Evolutionary conservation across 225 moss, liverwort and hornwort species (phyloP).

Genomic region (Sphagnum contortum): DNA sequence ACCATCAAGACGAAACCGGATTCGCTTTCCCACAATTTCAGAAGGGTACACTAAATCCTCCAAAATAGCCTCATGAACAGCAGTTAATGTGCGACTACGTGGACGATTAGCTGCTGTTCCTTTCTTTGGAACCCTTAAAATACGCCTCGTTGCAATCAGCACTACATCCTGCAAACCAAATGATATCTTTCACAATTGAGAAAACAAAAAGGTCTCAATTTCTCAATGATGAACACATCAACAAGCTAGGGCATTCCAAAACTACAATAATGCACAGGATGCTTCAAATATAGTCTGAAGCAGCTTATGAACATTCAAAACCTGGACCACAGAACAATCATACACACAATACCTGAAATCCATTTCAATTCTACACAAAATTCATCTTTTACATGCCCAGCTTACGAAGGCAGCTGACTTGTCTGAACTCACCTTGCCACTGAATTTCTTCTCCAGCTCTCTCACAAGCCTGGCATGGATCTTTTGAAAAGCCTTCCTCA

Average conservation of each 20-base stretch:
- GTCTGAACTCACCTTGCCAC: conserved; percentile 58
- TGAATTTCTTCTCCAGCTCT: conserved; percentile 99
- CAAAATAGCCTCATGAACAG: conserved; percentile 91
- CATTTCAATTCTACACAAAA: not conserved
- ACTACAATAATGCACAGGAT: not conserved
- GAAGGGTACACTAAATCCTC: conserved; percentile 89
- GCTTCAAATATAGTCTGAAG: too few relatives aligned
- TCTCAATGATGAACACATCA: not conserved
- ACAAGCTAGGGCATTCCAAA: not conserved
- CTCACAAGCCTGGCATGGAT: conserved; percentile 84
- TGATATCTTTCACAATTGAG: not conserved
- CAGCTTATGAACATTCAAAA: too few relatives aligned
- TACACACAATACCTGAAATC: not conserved
- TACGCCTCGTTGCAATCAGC: conserved; percentile 80
- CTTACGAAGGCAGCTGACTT: not conserved
- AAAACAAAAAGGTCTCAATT: not conserved
- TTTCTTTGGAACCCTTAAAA: conserved; percentile 88
- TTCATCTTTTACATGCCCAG: not conserved
- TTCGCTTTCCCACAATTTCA: conserved; percentile 86
- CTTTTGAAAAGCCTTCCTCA: conserved; percentile 97
- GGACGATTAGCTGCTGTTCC: conserved; percentile 80
- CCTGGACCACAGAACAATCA: too few relatives aligned
- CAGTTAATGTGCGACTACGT: conserved; percentile 85
- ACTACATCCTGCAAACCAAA: conserved; percentile 64
- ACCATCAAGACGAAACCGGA: conserved; percentile 74